Base-by-base conservation (phyloP, 1,139 yeast genomes). In the Geotrichum cucujoidarum region DNA sequence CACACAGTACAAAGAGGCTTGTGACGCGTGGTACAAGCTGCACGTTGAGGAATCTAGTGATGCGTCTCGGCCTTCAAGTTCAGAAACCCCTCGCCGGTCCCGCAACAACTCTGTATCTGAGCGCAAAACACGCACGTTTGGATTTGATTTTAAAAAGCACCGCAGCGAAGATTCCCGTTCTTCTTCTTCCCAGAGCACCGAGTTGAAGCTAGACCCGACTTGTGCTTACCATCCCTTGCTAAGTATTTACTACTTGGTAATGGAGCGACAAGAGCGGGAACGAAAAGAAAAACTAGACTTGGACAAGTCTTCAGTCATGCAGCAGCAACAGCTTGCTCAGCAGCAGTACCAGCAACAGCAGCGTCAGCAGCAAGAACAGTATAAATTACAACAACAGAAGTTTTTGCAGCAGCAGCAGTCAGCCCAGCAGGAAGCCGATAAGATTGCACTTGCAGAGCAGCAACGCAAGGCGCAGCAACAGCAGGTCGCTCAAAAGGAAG, bases 221-320 rank as follows among this genome's bases (percentile, higher is more conserved):
- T 76, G 78, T 49, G 95, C 94, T 0, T 92, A 77, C 66, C 95
- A 89, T 65, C 97, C 98, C 0, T 72, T 90, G 55, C 69, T 92
- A 11, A 87, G 96, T 2, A 83, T 92, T 33, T 94, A 94, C 64
- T 84, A 78, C 62, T 73, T 94, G 58, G 95, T 90, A 20, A 80
- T 78, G 49, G 99, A 92, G 67, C 80, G 78, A 58, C 77, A 95
- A 77, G 85, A 72, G 70, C 72, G 70, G 75, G 83, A 21, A 77
- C 83, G 67, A 76, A 72, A 50, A 49, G 77, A 32, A 14, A 71
- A 55, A 29, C 60, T 61, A 31, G 18, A 44, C 17, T 53, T 60
- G 50, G 61, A 53, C 53, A 37, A 37, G 20, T 25, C 40, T 7
- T 14, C 32, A 4, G 51, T 27, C 25, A 36, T 34, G 25, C 48